A percentile compares a stretch with the other conserved stretches of the same genome.
These are phyloP conservation scores for Suillus subluteus DNA, from an alignment of 768 basidiomycete genomes.

Conservation along the genomic window DNA sequence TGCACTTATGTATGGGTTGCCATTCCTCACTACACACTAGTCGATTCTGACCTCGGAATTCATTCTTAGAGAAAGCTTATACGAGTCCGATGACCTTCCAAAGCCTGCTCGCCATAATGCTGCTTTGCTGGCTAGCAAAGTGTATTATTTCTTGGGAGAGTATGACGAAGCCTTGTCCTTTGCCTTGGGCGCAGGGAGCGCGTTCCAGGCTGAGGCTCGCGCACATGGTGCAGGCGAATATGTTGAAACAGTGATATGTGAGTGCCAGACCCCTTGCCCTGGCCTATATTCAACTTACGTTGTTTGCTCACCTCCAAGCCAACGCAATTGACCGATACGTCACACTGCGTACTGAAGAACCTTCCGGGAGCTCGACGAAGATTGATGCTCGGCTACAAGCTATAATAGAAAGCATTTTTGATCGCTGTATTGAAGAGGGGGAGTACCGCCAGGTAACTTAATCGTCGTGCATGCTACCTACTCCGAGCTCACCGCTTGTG, in stretches of 20 bases:
- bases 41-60: slow-evolving; percentile 17
- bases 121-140: slow-evolving; percentile 93
- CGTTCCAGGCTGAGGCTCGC: slow-evolving; percentile 78
- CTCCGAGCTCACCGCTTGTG: slow-evolving; percentile 7
- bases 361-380: slow-evolving; percentile 50
- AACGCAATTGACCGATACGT: slow-evolving; percentile 97
- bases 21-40: slow-evolving; percentile 14
- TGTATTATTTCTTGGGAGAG: slow-evolving; percentile 95
- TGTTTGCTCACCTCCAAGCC: slow-evolving; percentile 50
- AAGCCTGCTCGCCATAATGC: slow-evolving; percentile 78
- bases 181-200: slow-evolving; percentile 86
- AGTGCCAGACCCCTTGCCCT: slow-evolving; percentile 37
- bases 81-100: slow-evolving; percentile 80
- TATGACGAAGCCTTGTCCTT: slow-evolving; percentile 96
- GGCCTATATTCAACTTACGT: not conserved
- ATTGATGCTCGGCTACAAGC: slow-evolving; percentile 79
- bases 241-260: slow-evolving; percentile 92
- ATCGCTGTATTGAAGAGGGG: slow-evolving; percentile 81
- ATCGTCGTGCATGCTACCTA: not conserved
- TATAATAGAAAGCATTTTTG: slow-evolving; percentile 90
- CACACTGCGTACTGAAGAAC: slow-evolving; percentile 61
- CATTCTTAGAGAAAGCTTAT: slow-evolving; percentile 76
- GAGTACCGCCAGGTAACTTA: slow-evolving; percentile 82
- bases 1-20: slow-evolving; percentile 72
- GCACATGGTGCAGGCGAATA: slow-evolving; percentile 77